phyloP scores from a whole-genome alignment of 805 yeast genomes.

The Schwanniomyces pseudopolymorphus region DNA sequence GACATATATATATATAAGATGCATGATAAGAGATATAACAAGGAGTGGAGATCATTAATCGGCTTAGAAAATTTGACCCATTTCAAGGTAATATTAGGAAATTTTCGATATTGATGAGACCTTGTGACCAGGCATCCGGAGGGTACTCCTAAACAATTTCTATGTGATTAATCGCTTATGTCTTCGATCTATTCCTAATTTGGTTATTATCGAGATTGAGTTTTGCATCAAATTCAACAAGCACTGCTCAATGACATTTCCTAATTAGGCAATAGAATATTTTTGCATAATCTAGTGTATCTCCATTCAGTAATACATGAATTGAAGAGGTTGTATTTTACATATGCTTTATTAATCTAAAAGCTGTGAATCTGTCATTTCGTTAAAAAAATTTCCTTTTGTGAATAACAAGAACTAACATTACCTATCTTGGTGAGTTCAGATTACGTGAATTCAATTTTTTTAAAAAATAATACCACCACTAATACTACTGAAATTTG shows the following conservation, averaged over 20 bases:
- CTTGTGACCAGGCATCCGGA: not conserved
- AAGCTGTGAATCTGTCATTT: not conserved
- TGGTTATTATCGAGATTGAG: constrained; percentile 4
- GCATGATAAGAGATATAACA: not conserved
- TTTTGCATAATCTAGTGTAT: not conserved
- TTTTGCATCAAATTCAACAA: not conserved
- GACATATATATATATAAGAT: not conserved
- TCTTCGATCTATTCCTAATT: constrained; percentile 8
- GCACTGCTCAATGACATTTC: constrained; percentile 9
- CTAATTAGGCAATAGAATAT: constrained; percentile 16
- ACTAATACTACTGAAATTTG: not conserved
- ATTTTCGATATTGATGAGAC: not conserved
- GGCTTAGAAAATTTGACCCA: not conserved
- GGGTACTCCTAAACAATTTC: not conserved
- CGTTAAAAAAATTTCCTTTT: not conserved
- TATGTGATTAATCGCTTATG: not conserved
- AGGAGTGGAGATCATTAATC: not conserved
- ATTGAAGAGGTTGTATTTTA: not conserved
- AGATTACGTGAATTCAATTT: not conserved
- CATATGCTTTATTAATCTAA: not conserved
- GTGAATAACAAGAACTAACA: not conserved
- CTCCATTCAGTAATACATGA: not conserved
- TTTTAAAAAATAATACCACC: not conserved
- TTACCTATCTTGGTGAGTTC: not conserved
- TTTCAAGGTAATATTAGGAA: not conserved